Evolutionary conservation across 2,329 filamentous ascomycete genomes (phyloP).

Genomic region (Fusarium xyrophilum): DNA sequence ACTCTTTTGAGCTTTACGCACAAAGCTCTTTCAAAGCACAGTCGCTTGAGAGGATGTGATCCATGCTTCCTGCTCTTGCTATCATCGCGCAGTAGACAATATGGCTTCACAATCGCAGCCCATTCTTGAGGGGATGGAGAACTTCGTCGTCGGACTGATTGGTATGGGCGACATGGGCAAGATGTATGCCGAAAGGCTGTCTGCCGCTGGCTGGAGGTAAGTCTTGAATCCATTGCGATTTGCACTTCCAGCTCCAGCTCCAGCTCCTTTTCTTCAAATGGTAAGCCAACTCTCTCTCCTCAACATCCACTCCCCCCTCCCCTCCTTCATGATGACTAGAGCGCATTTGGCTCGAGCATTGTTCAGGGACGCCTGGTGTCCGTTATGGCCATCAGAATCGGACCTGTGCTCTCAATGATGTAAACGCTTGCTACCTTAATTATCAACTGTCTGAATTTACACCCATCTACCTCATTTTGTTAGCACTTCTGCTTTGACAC

Average conservation of each 20-base stretch:
- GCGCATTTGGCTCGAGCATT: slow-evolving; percentile 99
- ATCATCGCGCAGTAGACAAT: slow-evolving; percentile 37
- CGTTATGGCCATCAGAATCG: slow-evolving; percentile 76
- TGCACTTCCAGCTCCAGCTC: slow-evolving; percentile 21
- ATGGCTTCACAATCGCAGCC: slow-evolving; percentile 42
- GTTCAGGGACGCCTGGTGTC: slow-evolving; percentile 65
- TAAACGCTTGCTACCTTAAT: slow-evolving; percentile 97
- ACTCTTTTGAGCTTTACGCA: slow-evolving; percentile 22
- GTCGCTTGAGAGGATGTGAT: slow-evolving; percentile 41
- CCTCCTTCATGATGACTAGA: slow-evolving; percentile 91
- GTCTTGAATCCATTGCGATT: slow-evolving; percentile 35
- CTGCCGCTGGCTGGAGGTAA: slow-evolving; percentile 94
- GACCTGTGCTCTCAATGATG: slow-evolving; percentile 87
- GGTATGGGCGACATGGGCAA: slow-evolving; percentile 99
- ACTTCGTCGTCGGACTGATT: slow-evolving; percentile 88
- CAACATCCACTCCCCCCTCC: slow-evolving; percentile 1
- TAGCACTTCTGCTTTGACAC: slow-evolving; percentile 4
- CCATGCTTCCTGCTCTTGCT: slow-evolving; percentile 34
- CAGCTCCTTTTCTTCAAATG: slow-evolving; percentile 19
- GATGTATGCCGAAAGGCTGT: slow-evolving; percentile 93
- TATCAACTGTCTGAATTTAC: slow-evolving; percentile 75
- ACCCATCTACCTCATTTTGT: slow-evolving; percentile 10
- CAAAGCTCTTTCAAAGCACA: slow-evolving; percentile 20
- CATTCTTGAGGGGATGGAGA: slow-evolving; percentile 61
- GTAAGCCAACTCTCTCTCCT: slow-evolving; percentile 34